phyloP scores from a whole-genome alignment of 2,329 filamentous ascomycete species.

The Aspergillus amoenus region DNA sequence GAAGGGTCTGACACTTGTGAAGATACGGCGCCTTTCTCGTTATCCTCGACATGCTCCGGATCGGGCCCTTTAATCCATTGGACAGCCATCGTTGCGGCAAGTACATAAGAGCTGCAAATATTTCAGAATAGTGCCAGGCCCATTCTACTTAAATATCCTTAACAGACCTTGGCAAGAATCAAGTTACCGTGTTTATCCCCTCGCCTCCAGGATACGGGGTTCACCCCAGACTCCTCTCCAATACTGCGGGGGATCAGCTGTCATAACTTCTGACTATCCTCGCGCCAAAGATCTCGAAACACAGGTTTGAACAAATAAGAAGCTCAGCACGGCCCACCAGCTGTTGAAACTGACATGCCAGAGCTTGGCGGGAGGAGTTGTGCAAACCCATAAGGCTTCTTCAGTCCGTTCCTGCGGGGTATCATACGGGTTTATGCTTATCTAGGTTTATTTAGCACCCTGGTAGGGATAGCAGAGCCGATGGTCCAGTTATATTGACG shows the following conservation, averaged over 20 bases:
- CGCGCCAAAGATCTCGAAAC: neutral
- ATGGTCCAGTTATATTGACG: too few species aligned
- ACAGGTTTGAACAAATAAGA: neutral
- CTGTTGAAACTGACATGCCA: neutral
- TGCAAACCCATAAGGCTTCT: too few species aligned
- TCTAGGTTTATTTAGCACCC: too few species aligned
- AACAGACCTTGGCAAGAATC: too few species aligned
- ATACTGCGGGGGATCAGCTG: neutral
- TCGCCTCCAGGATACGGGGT: too few species aligned
- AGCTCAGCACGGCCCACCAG: neutral
- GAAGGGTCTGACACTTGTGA: neutral
- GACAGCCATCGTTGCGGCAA: neutral
- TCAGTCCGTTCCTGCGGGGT: too few species aligned
- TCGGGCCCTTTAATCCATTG: neutral
- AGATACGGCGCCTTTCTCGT: neutral
- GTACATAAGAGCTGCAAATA: too few species aligned
- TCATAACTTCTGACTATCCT: neutral
- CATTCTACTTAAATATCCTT: too few species aligned
- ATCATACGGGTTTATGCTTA: too few species aligned
- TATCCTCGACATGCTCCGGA: neutral
- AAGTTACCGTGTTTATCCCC: too few species aligned
- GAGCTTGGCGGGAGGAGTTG: neutral
- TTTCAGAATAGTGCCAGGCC: too few species aligned
- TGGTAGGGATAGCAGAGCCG: too few species aligned
- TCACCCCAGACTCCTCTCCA: neutral